A percentile compares a stretch with the other conserved stretches of the same genome.
These are phyloP conservation scores for Pseudogymnoascus sp. DNA, from an alignment of 2,329 filamentous ascomycete genomes.

Conservation along the genomic window DNA sequence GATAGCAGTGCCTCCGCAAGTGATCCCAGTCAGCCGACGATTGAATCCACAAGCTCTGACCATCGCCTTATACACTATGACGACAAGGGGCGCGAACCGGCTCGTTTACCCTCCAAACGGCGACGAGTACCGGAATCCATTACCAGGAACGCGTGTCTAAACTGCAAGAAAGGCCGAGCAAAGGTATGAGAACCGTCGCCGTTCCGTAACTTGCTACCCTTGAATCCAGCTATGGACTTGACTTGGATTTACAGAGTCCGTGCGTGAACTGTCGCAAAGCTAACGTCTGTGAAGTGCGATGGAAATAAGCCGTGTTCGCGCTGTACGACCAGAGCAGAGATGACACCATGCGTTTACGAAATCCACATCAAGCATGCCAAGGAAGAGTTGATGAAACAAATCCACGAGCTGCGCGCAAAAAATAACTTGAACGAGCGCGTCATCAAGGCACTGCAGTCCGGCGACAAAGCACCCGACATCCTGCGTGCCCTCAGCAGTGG, in stretches of 20 bases:
- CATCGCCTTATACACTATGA: too few relatives aligned
- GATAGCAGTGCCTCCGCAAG: too few relatives aligned
- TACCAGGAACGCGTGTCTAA: slow-evolving; percentile 29
- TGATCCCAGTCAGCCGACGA: too few relatives aligned
- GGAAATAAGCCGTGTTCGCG: too few relatives aligned
- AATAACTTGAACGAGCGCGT: slow-evolving; percentile 26
- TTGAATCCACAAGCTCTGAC: too few relatives aligned
- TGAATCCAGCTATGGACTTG: background rate
- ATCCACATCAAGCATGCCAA: slow-evolving; percentile 31
- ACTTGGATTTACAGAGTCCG: too few relatives aligned
- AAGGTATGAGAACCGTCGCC: slow-evolving; percentile 24
- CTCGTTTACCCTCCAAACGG: slow-evolving; percentile 22
- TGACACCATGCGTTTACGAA: slow-evolving; percentile 30
- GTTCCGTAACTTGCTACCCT: too few relatives aligned
- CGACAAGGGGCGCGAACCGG: too few relatives aligned
- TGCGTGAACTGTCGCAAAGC: background rate
- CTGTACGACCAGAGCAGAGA: too few relatives aligned
- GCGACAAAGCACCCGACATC: slow-evolving; percentile 27
- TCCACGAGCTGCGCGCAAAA: slow-evolving; percentile 26
- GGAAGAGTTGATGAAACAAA: slow-evolving; percentile 28
- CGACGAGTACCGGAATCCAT: slow-evolving; percentile 28
- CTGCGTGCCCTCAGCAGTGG: slow-evolving; percentile 25
- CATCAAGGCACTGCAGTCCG: slow-evolving; percentile 23
- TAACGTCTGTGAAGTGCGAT: slow-evolving; percentile 24
- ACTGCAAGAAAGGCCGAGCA: slow-evolving; percentile 30